A percentile compares a stretch with the other conserved stretches of the same genome.
phyloP scores from a whole-genome alignment of 1,139 yeast genomes.

The Groenewaldozyma auringiensis region DNA sequence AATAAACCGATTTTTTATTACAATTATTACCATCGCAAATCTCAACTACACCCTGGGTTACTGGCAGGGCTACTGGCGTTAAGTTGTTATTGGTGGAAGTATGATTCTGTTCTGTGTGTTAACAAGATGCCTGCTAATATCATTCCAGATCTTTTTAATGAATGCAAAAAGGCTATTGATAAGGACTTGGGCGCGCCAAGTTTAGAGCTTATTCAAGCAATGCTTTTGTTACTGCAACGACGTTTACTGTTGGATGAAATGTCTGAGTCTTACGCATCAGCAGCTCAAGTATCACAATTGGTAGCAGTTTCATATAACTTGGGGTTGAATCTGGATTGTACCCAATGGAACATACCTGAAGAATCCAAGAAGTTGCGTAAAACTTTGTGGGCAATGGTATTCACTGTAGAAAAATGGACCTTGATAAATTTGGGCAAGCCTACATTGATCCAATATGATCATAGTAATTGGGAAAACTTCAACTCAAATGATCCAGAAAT shows the following conservation, averaged over 20 bases:
- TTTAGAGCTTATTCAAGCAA: constrained; percentile 39
- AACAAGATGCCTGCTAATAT: constrained; percentile 28
- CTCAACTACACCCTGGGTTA: constrained; percentile 28
- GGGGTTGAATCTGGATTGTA: constrained; percentile 32
- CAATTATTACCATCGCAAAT: constrained; percentile 26
- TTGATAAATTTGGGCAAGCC: constrained; percentile 31
- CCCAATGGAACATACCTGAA: constrained; percentile 29
- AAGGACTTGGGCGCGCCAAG: constrained; percentile 33
- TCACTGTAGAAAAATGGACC: constrained; percentile 32
- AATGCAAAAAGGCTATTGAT: constrained; percentile 28
- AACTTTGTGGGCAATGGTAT: constrained; percentile 32
- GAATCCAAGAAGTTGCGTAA: constrained; percentile 26
- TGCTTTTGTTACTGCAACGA: constrained; percentile 31
- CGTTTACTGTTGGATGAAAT: constrained; percentile 29
- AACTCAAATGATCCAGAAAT: constrained; percentile 27
- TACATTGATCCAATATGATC: constrained; percentile 20
- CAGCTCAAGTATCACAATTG: constrained; percentile 27
- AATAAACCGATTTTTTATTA: constrained; percentile 29
- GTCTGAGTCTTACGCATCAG: constrained; percentile 27
- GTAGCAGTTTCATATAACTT: constrained; percentile 29
- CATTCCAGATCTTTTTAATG: constrained; percentile 25
- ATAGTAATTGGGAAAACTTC: constrained; percentile 23
- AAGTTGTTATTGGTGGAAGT: constrained; percentile 34
- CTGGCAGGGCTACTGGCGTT: constrained; percentile 31
- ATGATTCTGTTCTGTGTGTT: constrained; percentile 30